phyloP scores from a whole-genome alignment of 768 basidiomycete genomes.

The Agaricus subrufescens region DNA sequence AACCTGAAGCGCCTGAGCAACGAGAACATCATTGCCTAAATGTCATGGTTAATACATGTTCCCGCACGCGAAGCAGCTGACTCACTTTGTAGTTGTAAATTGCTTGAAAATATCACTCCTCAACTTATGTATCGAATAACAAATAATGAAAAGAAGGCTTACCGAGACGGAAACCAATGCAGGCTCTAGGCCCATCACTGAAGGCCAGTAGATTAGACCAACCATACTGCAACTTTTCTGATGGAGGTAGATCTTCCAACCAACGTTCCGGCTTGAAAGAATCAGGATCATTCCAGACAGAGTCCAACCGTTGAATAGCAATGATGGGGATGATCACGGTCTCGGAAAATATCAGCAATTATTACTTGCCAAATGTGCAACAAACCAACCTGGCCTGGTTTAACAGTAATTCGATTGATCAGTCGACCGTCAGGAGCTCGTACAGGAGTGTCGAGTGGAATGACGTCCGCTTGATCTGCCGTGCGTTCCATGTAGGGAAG shows the following conservation, averaged over 20 bases:
- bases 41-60: constrained; percentile 19
- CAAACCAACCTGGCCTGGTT: neutral
- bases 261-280: constrained; percentile 36
- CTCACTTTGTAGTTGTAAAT: too few species aligned
- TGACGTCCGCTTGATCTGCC: constrained; percentile 33
- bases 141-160: neutral
- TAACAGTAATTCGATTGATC: neutral
- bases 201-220: constrained; percentile 35
- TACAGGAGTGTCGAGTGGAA: constrained; percentile 34
- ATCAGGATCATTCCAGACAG: constrained; percentile 34
- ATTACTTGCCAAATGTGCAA: neutral
- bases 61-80: neutral
- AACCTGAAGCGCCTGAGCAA: constrained; percentile 27
- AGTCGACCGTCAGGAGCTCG: neutral
- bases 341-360: neutral
- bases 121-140: constrained; percentile 12
- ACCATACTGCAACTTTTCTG: constrained; percentile 26
- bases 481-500: constrained; percentile 36
- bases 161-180: constrained; percentile 36
- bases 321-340: neutral
- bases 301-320: constrained; percentile 20
- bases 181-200: constrained; percentile 37
- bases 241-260: constrained; percentile 25
- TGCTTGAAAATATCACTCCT: neutral
- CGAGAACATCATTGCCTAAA: constrained; percentile 32